Conservation (phyloP, 495 filamentous ascomycete species). For the Gamarada debralockiae region DNA sequence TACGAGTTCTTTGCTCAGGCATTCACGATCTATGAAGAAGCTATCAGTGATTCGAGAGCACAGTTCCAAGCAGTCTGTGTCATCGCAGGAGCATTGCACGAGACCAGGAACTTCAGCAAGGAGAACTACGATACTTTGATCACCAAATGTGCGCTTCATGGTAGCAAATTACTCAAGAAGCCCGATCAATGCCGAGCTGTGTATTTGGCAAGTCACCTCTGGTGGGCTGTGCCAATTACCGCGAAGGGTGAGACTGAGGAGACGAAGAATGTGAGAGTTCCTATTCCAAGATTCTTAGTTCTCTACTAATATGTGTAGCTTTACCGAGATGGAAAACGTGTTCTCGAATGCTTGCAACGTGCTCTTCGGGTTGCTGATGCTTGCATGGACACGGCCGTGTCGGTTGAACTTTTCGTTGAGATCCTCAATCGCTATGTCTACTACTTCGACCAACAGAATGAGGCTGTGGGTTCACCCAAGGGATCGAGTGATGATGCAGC, state of each 20-base stretch:
- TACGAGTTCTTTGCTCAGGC: constrained; percentile 99
- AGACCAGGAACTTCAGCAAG: constrained; percentile 80
- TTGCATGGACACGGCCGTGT: constrained; percentile 99
- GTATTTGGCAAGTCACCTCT: constrained; percentile 91
- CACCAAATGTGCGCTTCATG: constrained; percentile 94
- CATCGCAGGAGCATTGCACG: constrained; percentile 84
- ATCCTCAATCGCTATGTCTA: constrained; percentile 98
- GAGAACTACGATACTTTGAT: constrained; percentile 99
- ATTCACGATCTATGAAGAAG: constrained; percentile 96
- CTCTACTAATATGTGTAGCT: constrained; percentile 50
- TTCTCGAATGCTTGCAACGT: constrained; percentile 92
- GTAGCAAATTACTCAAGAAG: constrained; percentile 95
- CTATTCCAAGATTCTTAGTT: constrained; percentile 4
- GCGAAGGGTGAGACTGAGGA: constrained; percentile 74
- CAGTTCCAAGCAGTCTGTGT: constrained; percentile 98
- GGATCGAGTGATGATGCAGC: too few relatives aligned
- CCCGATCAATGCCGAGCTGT: constrained; percentile 97
- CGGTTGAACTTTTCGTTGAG: constrained; percentile 95
- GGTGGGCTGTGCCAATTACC: constrained; percentile 92
- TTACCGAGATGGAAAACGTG: constrained; percentile 95
- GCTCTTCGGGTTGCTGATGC: constrained; percentile 95
- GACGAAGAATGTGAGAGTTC: constrained; percentile 65
- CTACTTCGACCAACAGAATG: constrained; percentile 98
- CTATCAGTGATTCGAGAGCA: constrained; percentile 87
- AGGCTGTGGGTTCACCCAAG: constrained; percentile 64